A percentile compares a stretch with the other conserved stretches of the same genome.
Evolutionary conservation across 176 grass and related monocot species (phyloP).

Genomic region (Zizania latifolia): DNA sequence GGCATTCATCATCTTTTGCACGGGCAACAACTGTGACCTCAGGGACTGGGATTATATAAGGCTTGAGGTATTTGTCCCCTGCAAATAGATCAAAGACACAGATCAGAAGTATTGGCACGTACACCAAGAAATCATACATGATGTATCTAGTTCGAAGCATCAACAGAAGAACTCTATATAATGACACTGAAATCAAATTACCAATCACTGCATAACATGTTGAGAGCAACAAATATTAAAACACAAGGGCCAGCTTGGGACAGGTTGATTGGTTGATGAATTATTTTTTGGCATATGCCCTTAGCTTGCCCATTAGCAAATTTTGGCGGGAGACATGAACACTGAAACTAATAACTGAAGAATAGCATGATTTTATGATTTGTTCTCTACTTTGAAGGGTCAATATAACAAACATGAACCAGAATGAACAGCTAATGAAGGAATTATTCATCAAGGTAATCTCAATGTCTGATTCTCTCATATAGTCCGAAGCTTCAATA

Average conservation of each 20-base stretch:
- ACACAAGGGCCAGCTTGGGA: neutral
- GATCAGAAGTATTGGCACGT: neutral
- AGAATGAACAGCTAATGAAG: neutral
- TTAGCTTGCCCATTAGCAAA: neutral
- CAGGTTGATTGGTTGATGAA: neutral
- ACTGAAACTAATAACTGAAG: neutral
- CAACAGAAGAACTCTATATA: neutral
- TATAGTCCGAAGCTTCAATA: too few relatives aligned
- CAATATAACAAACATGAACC: neutral
- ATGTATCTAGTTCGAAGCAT: neutral
- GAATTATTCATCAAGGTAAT: neutral
- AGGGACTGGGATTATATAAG: conserved; percentile 75
- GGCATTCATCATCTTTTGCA: conserved; percentile 73
- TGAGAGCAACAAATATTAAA: neutral
- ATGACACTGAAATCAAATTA: neutral
- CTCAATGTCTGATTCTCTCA: neutral
- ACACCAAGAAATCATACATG: neutral
- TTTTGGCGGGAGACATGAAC: neutral
- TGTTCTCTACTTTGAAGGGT: neutral
- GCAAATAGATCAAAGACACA: conserved; percentile 2
- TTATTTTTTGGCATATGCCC: neutral
- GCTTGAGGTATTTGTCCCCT: conserved; percentile 84
- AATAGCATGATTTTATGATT: neutral
- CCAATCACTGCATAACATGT: neutral
- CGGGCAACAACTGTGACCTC: conserved; percentile 60